These are phyloP conservation scores for Ustilago xerochloae DNA, from an alignment of 1,284 basidiomycete genomes.

Conservation along the genomic window DNA sequence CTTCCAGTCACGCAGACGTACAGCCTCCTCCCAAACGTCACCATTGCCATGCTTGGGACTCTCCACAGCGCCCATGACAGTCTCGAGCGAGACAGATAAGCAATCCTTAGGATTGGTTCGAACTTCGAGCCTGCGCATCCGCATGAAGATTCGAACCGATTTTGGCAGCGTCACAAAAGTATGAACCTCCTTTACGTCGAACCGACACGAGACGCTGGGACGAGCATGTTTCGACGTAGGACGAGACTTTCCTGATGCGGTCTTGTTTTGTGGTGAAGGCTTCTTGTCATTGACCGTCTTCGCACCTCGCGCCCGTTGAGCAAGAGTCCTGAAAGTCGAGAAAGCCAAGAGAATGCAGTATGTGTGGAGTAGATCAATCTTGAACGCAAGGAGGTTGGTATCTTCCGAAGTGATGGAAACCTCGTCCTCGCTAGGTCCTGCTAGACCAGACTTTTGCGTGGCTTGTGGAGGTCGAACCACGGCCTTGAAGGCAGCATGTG, in stretches of 20 bases:
- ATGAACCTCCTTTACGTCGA: constrained; percentile 60
- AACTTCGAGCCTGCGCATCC: constrained; percentile 60
- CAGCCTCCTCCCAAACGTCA: constrained; percentile 82
- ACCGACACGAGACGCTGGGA: constrained; percentile 29
- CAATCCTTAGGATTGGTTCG: constrained; percentile 47
- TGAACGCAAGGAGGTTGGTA: constrained; percentile 70
- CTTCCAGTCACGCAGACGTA: constrained; percentile 75
- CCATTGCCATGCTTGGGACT: constrained; percentile 46
- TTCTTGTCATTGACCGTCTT: not conserved
- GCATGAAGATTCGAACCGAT: constrained; percentile 57
- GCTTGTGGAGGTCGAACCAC: constrained; percentile 34
- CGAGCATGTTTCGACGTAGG: not conserved
- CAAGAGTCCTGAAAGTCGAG: constrained; percentile 73
- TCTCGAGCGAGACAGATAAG: constrained; percentile 65
- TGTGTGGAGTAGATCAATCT: constrained; percentile 77
- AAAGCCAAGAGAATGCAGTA: constrained; percentile 80
- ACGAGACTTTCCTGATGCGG: too few relatives aligned
- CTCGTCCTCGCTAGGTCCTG: constrained; percentile 68
- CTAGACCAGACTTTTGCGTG: constrained; percentile 36
- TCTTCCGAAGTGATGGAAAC: constrained; percentile 70
- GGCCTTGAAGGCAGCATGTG: constrained; percentile 57
- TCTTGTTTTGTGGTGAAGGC: not conserved
- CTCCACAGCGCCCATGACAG: constrained; percentile 70
- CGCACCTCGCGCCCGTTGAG: not conserved
- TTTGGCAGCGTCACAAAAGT: constrained; percentile 64